Evolutionary conservation across 2,329 filamentous ascomycete genomes (phyloP).

Genomic region (Paracorniculantispora psalliotae): DNA sequence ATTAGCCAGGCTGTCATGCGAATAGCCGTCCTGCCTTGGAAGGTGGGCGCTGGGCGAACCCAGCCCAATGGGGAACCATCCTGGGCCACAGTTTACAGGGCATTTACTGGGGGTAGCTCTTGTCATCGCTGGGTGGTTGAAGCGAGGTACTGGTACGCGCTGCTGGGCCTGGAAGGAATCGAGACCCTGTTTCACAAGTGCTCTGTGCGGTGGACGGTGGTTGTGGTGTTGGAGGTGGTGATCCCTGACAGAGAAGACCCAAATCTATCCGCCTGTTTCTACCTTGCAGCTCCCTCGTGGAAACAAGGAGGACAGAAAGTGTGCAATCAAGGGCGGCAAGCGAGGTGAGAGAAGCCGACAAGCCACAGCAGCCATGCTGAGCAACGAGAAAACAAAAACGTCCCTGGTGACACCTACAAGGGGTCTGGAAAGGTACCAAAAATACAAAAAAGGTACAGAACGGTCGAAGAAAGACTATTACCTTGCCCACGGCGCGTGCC

Average conservation of each 20-base stretch:
- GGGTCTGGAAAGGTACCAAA: not conserved
- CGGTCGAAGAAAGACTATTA: not conserved
- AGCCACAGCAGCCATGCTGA: not conserved
- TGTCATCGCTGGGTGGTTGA: not conserved
- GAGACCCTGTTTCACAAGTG: not conserved
- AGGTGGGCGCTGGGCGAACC: not conserved
- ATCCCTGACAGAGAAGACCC: not conserved
- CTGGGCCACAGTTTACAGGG: not conserved
- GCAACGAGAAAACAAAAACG: not conserved
- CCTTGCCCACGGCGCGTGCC: conserved; percentile 4
- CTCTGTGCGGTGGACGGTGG: not conserved
- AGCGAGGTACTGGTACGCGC: not conserved
- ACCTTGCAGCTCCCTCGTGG: not conserved
- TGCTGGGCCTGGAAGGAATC: not conserved
- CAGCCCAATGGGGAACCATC: not conserved
- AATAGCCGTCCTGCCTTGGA: not conserved
- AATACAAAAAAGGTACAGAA: not conserved
- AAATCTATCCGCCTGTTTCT: not conserved
- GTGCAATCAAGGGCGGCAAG: not conserved
- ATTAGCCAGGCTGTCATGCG: not conserved
- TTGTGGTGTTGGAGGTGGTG: not conserved
- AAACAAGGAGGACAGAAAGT: not conserved
- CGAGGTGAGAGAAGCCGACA: not conserved
- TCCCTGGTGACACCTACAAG: not conserved
- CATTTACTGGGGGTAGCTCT: not conserved